These are phyloP conservation scores for Coemansia guatemalensis DNA, from an alignment of 192 early-diverging fungal species.

Conservation along the genomic window DNA sequence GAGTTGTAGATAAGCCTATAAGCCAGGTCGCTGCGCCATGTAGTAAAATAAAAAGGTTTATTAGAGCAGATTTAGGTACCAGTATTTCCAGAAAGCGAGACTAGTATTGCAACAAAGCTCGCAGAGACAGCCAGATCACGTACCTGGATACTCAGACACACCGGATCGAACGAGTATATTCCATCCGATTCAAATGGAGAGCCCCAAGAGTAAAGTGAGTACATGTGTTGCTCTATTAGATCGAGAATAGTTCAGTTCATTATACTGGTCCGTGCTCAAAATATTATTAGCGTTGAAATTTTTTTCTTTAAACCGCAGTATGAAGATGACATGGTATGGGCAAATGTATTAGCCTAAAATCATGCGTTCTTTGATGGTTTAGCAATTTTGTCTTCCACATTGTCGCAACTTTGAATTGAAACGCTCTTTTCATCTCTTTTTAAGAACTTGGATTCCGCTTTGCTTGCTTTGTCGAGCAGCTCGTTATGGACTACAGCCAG, in stretches of 20 bases:
- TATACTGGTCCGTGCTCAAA: not conserved
- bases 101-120: not conserved
- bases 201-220: conserved; percentile 48
- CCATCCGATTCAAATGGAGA: conserved; percentile 40
- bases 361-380: not conserved
- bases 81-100: not conserved
- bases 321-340: not conserved
- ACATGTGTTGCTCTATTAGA: conserved; percentile 19
- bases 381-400: not conserved
- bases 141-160: conserved; percentile 47
- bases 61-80: not conserved
- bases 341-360: no score
- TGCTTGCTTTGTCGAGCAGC: conserved; percentile 1
- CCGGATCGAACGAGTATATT: conserved; percentile 44
- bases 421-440: not conserved
- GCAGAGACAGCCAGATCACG: not conserved
- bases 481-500: conserved; percentile 33
- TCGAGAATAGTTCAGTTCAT: not conserved
- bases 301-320: not conserved
- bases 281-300: not conserved
- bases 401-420: not conserved
- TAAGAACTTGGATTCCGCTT: conserved; percentile 1
- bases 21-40: not conserved
- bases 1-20: conserved; percentile 50
- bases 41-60: not conserved